Evolutionary conservation across 2,329 filamentous ascomycete genomes (phyloP).

Genomic region (Penicillium italicum): DNA sequence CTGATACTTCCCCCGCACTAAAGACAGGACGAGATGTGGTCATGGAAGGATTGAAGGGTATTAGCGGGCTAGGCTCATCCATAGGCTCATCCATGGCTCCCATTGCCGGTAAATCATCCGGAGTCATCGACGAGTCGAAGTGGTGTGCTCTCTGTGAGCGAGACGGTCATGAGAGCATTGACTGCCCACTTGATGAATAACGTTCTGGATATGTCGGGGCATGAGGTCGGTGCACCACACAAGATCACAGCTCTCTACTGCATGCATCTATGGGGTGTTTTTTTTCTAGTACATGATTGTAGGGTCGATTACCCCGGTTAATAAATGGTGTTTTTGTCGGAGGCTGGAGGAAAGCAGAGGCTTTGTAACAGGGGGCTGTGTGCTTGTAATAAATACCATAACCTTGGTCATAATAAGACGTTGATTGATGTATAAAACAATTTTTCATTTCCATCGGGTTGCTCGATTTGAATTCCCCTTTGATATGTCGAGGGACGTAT

Average conservation of each 20-base stretch:
- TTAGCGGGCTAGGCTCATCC: conserved; percentile 40
- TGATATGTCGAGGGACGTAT: background rate
- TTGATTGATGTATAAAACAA: background rate
- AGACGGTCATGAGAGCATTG: conserved; percentile 93
- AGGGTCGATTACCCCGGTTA: conserved; percentile 2
- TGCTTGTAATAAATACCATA: conserved; percentile 3
- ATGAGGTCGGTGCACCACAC: conserved; percentile 2
- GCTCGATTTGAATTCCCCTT: background rate
- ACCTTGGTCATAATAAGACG: background rate
- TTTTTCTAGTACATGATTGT: conserved; percentile 27
- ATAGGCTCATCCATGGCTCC: conserved; percentile 54
- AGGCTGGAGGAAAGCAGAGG: background rate
- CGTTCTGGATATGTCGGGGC: conserved; percentile 10
- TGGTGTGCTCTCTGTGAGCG: conserved; percentile 97
- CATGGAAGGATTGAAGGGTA: conserved; percentile 43
- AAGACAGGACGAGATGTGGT: conserved; percentile 43
- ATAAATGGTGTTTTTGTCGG: conserved; percentile 2
- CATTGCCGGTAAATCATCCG: conserved; percentile 73
- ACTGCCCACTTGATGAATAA: conserved; percentile 83
- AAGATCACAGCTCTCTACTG: conserved; percentile 8
- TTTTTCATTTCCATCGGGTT: background rate
- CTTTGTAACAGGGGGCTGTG: background rate
- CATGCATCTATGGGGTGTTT: conserved; percentile 9
- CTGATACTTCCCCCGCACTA: conserved; percentile 26
- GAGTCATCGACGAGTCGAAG: conserved; percentile 75